These are phyloP conservation scores for Apiospora rasikravindrae DNA, from an alignment of 2,329 filamentous ascomycete genomes.

Conservation along the genomic window DNA sequence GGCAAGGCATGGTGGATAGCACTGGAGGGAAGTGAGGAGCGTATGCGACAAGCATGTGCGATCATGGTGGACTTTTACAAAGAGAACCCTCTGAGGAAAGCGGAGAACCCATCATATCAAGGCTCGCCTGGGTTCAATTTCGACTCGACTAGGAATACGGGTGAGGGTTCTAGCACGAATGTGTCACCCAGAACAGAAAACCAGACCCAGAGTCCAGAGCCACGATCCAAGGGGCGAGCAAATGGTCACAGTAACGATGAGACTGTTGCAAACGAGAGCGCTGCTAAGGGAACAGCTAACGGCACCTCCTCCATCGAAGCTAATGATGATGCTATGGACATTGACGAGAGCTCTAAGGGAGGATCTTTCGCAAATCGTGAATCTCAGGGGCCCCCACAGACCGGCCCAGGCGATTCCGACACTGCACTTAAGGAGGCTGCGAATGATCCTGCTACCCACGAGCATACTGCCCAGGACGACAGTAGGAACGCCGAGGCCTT, in stretches of 20 bases:
- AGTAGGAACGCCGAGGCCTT: constrained; percentile 38
- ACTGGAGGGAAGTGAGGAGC: constrained; percentile 71
- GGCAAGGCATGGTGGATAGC: constrained; percentile 88
- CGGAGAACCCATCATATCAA: constrained; percentile 55
- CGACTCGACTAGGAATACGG: constrained; percentile 57
- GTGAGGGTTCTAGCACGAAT: constrained; percentile 53
- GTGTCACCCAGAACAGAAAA: constrained; percentile 55
- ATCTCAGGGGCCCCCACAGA: constrained; percentile 27
- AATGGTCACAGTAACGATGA: constrained; percentile 7
- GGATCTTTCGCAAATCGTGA: constrained; percentile 25
- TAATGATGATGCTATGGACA: constrained; percentile 36
- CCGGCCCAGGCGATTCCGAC: constrained; percentile 39
- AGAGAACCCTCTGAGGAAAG: constrained; percentile 67
- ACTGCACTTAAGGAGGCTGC: constrained; percentile 38
- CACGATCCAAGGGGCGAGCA: constrained; percentile 13
- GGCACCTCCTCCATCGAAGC: constrained; percentile 33
- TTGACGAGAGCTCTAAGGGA: constrained; percentile 28
- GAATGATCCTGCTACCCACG: constrained; percentile 36
- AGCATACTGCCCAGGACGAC: constrained; percentile 29
- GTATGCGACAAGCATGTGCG: constrained; percentile 75
- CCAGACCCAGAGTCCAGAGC: constrained; percentile 54
- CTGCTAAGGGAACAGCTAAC: constrained; percentile 38
- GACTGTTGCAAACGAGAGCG: background rate
- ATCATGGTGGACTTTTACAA: constrained; percentile 73
- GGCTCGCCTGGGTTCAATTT: constrained; percentile 61